These are phyloP conservation scores for Tulasnella sp. DNA, from an alignment of 768 basidiomycete species.

Conservation along the genomic window DNA sequence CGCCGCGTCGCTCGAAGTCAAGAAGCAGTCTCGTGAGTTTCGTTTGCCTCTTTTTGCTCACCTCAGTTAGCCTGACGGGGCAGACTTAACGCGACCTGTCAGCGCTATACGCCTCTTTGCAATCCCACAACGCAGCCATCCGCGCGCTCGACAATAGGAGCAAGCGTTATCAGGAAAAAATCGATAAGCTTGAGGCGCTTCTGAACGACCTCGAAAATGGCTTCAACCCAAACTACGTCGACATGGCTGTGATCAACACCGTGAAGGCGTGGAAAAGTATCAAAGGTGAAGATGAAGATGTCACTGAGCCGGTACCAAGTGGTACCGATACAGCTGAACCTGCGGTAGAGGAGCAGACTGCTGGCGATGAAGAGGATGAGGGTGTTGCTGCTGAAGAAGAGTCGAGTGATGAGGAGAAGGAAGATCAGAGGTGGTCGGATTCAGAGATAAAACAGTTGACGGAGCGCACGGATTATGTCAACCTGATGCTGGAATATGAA, in stretches of 20 bases:
- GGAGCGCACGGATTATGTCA: conserved; percentile 45
- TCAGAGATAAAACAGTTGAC: conserved; percentile 39
- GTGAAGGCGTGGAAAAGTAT: conserved; percentile 86
- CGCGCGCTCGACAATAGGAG: conserved; percentile 65
- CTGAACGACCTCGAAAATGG: conserved; percentile 66
- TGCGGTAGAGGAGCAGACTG: conserved; percentile 3
- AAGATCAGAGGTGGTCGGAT: conserved; percentile 45
- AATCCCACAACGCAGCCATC: conserved; percentile 63
- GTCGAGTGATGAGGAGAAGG: conserved; percentile 29
- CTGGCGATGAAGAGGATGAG: conserved; percentile 26
- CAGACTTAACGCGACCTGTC: background rate
- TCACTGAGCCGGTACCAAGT: conserved; percentile 14
- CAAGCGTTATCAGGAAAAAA: conserved; percentile 58
- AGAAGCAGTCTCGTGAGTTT: conserved; percentile 72
- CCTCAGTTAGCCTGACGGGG: background rate
- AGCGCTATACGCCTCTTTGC: conserved; percentile 72
- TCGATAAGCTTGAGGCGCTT: conserved; percentile 71
- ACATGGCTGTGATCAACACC: conserved; percentile 97
- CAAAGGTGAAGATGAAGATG: conserved; percentile 41
- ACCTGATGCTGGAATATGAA: conserved; percentile 68
- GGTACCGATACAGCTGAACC: conserved; percentile 22
- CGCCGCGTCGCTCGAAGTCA: conserved; percentile 68
- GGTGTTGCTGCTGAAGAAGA: conserved; percentile 21
- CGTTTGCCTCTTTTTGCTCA: background rate
- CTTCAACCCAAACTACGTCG: conserved; percentile 98